Conservation (phyloP, 768 basidiomycete species). For the Lentinula sp. region DNA sequence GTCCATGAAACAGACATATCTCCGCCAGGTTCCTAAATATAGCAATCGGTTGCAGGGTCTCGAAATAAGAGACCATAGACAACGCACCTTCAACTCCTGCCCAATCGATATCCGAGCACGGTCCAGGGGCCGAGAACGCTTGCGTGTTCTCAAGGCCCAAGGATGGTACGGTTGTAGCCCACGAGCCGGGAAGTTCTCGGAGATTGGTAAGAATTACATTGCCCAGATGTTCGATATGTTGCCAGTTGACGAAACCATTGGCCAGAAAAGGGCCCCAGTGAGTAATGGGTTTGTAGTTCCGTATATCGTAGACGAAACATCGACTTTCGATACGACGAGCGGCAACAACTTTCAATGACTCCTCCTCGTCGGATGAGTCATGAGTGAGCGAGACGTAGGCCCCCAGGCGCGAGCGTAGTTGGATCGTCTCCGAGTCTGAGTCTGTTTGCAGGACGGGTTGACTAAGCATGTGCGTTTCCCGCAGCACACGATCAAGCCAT, state of each 20-base stretch:
- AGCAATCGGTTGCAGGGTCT: not conserved
- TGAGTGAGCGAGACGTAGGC: conserved; percentile 36
- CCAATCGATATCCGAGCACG: conserved; percentile 47
- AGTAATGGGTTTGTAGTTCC: conserved; percentile 45
- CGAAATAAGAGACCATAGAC: not conserved
- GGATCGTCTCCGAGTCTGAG: conserved; percentile 7
- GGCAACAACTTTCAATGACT: conserved; percentile 17
- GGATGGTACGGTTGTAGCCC: conserved; percentile 37
- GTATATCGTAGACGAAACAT: conserved; percentile 58
- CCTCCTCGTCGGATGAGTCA: conserved; percentile 25
- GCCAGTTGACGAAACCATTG: conserved; percentile 49
- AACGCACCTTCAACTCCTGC: conserved; percentile 57
- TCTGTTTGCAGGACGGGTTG: conserved; percentile 12
- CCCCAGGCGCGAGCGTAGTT: conserved; percentile 38
- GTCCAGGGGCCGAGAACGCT: conserved; percentile 47
- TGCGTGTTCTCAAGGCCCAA: conserved; percentile 45
- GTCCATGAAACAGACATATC: conserved; percentile 77
- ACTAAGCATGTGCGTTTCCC: conserved; percentile 30
- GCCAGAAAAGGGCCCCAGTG: conserved; percentile 55
- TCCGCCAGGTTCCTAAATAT: conserved; percentile 52
- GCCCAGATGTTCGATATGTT: conserved; percentile 54
- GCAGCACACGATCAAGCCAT: conserved; percentile 41
- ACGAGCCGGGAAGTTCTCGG: conserved; percentile 33
- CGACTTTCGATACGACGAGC: conserved; percentile 42
- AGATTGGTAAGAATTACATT: conserved; percentile 50